A percentile compares a stretch with the other conserved stretches of the same genome.
These are phyloP conservation scores for Paratinospora sagittata DNA, from an alignment of 164 flowering plant species.

Conservation along the genomic window DNA sequence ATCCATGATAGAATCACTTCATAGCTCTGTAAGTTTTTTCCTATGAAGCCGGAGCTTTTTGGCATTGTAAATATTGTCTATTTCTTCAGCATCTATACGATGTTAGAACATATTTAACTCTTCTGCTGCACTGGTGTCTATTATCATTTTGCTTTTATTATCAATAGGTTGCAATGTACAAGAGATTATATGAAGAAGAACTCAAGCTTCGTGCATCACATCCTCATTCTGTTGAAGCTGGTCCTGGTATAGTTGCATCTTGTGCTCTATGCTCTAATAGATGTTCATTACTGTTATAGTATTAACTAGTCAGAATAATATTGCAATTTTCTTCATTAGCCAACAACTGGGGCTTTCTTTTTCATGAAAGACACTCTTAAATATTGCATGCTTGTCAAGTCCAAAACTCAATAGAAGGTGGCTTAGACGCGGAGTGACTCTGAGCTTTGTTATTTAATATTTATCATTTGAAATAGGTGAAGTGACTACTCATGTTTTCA, in stretches of 20 bases:
- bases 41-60: not conserved
- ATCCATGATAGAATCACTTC: constrained; percentile 88
- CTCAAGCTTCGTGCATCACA: constrained; percentile 43
- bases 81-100: too few species aligned
- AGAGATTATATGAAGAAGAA: constrained; percentile 86
- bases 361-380: too few species aligned
- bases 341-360: not conserved
- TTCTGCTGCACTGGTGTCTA: not conserved
- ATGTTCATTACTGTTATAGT: not conserved
- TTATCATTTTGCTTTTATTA: not conserved
- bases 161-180: constrained; percentile 88
- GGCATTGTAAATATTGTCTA: too few species aligned
- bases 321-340: not conserved
- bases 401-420: not conserved
- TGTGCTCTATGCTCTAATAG: not conserved
- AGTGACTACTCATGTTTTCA: too few species aligned
- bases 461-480: too few species aligned
- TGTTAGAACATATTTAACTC: too few species aligned
- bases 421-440: not conserved
- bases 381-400: not conserved
- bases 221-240: constrained; percentile 29
- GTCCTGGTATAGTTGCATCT: constrained; percentile 38
- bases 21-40: constrained; percentile 52
- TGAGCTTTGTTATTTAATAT: not conserved
- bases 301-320: not conserved